Evolutionary conservation across 257 asterid species (phyloP).

Genomic region (Coffea eugenioides): DNA sequence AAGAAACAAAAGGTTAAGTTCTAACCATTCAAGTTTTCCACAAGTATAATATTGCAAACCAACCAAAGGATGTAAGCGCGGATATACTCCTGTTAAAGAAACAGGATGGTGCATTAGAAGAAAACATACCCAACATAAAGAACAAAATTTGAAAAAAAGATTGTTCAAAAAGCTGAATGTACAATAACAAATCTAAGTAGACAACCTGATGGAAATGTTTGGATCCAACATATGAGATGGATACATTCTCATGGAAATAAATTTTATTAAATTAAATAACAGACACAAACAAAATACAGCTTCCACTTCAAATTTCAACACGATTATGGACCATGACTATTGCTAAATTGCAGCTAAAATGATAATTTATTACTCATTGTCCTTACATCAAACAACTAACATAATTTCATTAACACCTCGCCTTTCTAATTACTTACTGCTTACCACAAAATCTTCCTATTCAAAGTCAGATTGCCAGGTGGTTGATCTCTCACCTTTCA

Average conservation of each 20-base stretch:
- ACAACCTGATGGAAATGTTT: background rate
- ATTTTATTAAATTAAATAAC: too few species aligned
- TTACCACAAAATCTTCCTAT: background rate
- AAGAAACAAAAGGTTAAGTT: background rate
- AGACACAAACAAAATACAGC: background rate
- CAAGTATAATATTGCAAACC: constrained; percentile 84
- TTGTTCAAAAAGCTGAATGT: background rate
- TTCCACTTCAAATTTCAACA: background rate
- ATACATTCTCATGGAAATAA: too few species aligned
- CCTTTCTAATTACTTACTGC: too few species aligned
- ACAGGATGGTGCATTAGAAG: background rate
- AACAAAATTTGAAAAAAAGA: background rate
- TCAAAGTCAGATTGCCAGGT: background rate
- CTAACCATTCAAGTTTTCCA: constrained; percentile 96
- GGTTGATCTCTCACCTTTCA: background rate
- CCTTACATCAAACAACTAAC: background rate
- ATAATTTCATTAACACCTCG: too few species aligned
- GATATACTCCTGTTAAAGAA: constrained; percentile 63
- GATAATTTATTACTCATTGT: background rate
- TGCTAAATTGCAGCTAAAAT: too few species aligned
- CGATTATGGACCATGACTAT: background rate
- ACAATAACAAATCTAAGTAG: background rate
- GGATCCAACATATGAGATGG: background rate
- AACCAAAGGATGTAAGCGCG: constrained; percentile 69
- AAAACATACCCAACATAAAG: background rate